A percentile compares a stretch with the other conserved stretches of the same genome.
phyloP scores from a whole-genome alignment of 2,329 filamentous ascomycete genomes.

The Cytospora chrysosperma region DNA sequence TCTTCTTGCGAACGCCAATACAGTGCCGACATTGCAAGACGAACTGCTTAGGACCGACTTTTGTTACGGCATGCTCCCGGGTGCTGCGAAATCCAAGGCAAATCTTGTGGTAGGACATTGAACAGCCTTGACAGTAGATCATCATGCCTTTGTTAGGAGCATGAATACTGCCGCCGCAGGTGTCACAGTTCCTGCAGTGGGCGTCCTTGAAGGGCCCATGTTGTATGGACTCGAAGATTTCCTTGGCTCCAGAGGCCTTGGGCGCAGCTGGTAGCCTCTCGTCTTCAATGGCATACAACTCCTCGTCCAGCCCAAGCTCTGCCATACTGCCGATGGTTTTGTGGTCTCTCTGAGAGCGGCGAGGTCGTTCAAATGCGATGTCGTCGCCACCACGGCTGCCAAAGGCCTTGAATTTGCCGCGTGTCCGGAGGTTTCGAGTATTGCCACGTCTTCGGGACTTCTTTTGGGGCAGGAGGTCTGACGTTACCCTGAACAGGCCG shows the following conservation, averaged over 20 bases:
- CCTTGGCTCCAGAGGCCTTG: constrained; percentile 65
- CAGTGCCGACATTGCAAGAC: constrained; percentile 90
- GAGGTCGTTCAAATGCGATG: constrained; percentile 53
- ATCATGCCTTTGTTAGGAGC: constrained; percentile 64
- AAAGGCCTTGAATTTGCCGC: constrained; percentile 37
- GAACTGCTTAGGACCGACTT: constrained; percentile 72
- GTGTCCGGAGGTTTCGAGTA: constrained; percentile 25
- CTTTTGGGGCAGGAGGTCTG: constrained; percentile 30
- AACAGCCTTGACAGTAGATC: constrained; percentile 90
- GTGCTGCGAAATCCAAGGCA: constrained; percentile 73
- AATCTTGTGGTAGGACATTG: constrained; percentile 74
- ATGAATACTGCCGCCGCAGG: constrained; percentile 60
- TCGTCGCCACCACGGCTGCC: constrained; percentile 10
- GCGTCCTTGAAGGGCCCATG: constrained; percentile 66
- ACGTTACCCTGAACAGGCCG: constrained; percentile 27
- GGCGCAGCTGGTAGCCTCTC: constrained; percentile 44
- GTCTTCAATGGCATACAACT: constrained; percentile 47
- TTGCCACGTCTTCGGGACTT: constrained; percentile 21
- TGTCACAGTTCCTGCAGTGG: constrained; percentile 71
- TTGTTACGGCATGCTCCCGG: constrained; percentile 88
- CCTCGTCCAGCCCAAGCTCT: constrained; percentile 61
- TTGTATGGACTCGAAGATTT: constrained; percentile 66
- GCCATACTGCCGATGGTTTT: constrained; percentile 45
- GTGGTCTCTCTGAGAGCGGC: constrained; percentile 49
- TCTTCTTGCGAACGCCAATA: constrained; percentile 65